These are phyloP conservation scores for Athelia psychrophila DNA, from an alignment of 1,284 basidiomycete genomes.

Conservation along the genomic window DNA sequence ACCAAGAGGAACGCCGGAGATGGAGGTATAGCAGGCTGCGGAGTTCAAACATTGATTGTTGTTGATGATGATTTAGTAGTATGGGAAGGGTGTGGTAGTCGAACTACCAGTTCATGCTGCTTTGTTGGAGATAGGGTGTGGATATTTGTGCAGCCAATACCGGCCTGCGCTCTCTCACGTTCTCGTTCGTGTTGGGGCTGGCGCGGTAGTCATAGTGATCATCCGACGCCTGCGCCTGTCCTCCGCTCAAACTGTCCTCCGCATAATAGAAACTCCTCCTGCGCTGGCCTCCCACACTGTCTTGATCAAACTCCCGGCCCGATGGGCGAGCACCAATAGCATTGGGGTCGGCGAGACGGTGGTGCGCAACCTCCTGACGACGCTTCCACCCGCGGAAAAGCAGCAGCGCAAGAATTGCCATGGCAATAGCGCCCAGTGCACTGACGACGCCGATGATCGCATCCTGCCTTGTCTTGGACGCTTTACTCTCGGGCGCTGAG, in stretches of 20 bases:
- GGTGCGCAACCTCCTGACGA: slow-evolving; percentile 58
- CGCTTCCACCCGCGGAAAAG: slow-evolving; percentile 58
- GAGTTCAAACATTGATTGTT: neutral
- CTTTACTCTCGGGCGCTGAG: slow-evolving; percentile 6
- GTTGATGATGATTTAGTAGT: neutral
- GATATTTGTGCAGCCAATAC: slow-evolving; percentile 56
- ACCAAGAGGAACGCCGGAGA: neutral
- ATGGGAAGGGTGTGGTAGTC: neutral
- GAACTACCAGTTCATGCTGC: slow-evolving; percentile 67
- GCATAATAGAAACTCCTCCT: slow-evolving; percentile 80
- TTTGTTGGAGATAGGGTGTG: slow-evolving; percentile 64
- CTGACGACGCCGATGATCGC: slow-evolving; percentile 81
- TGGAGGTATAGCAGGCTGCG: neutral
- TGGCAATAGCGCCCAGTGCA: slow-evolving; percentile 67
- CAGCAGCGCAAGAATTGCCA: slow-evolving; percentile 65
- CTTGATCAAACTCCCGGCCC: slow-evolving; percentile 69
- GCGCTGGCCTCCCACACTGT: slow-evolving; percentile 66
- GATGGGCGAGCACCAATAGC: slow-evolving; percentile 41
- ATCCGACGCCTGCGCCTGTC: slow-evolving; percentile 30
- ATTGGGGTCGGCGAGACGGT: slow-evolving; percentile 54
- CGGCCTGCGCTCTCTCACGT: slow-evolving; percentile 49
- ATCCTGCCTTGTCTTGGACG: slow-evolving; percentile 50
- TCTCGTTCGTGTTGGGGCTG: slow-evolving; percentile 15
- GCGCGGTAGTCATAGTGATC: slow-evolving; percentile 26
- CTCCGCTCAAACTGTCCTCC: slow-evolving; percentile 72